A percentile compares a stretch with the other conserved stretches of the same genome.
Conservation (phyloP, 164 flowering plant genomes). For the Aristolochia fimbriata region DNA sequence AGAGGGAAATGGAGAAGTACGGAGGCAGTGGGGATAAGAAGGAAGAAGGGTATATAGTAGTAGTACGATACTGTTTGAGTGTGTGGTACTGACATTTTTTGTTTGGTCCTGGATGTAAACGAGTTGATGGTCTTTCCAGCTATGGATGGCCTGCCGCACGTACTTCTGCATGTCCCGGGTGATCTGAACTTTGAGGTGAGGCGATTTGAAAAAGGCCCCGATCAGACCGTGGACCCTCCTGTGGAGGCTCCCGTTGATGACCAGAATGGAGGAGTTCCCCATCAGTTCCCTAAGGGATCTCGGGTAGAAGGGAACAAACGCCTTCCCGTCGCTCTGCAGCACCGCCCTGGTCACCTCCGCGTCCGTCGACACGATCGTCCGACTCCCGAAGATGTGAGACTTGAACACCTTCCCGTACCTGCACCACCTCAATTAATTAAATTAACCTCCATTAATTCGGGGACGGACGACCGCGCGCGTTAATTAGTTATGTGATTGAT, state of each 20-base stretch:
- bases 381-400: conserved; percentile 86
- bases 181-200: conserved; percentile 65
- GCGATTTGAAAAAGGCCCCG: conserved; percentile 76
- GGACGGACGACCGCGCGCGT: too few relatives aligned
- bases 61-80: too few relatives aligned
- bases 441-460: too few relatives aligned
- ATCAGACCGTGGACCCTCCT: conserved; percentile 81
- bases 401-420: conserved; percentile 98
- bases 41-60: too few relatives aligned
- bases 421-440: conserved; percentile 3
- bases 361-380: conserved; percentile 75
- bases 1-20: too few relatives aligned
- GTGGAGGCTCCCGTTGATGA: conserved; percentile 72
- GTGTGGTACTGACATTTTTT: conserved; percentile 59
- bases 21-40: too few relatives aligned
- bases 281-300: conserved; percentile 77
- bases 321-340: conserved; percentile 70
- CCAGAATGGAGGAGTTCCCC: conserved; percentile 83
- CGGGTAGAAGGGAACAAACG: conserved; percentile 78
- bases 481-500: not conserved
- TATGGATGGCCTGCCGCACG: conserved; percentile 46
- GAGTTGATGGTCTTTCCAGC: conserved; percentile 52
- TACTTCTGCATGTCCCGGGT: conserved; percentile 62
- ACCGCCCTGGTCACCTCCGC: conserved; percentile 70
- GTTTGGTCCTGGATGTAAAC: conserved; percentile 75